Base-by-base conservation (phyloP, 2,329 filamentous ascomycete species). In the Zelopaecilomyces penicillatus region DNA sequence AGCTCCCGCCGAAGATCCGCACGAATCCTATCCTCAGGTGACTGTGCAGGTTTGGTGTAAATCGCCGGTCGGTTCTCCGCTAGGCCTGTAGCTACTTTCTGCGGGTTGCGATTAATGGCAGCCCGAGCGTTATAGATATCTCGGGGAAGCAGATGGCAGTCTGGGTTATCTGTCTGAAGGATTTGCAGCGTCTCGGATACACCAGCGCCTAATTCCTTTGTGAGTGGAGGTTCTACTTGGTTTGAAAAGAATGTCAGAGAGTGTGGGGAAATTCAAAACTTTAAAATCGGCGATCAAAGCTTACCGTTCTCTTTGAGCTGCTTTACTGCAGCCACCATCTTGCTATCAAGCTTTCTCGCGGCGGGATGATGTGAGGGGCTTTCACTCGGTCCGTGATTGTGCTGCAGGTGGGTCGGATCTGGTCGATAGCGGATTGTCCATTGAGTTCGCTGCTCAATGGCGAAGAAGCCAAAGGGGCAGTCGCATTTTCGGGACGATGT, bases 401-500 rank as follows among this genome's bases (percentile, higher is more conserved):
- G 80, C 44, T 69, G 62, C 35, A 82, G 63, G 55, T 83, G 79
- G 42, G 68, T 57, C 5, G 68, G 61, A 49, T 82, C 75, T 2
- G 80, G 80, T 4, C 80, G 74, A 55, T 82, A 83, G 42, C 80
- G 71, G 46, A 83, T 75, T 0, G 78, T 78, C 80, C 80, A 83
- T 52, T 83, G 78, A 0, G 78, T 82, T 47, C 80, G 70, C 55
- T 82, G 78, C 59, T 83, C 80, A 34, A 83, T 79, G 44, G 80
- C 80, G 51, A 83, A 83, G 59, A 83, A 82, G n/a, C 80, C 80
- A 58, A 83, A 83, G 30, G 78, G 77, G 50, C 80, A 83, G 53
- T 82, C 79, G 54, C 80, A 83, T 55, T 83, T 83, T 38, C 80
- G 71, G n/a, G 79, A 83, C 6, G 80, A 82, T 1, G 80, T 83